phyloP scores from a whole-genome alignment of 805 yeast species.

The Komagataella kurtzmanii region DNA sequence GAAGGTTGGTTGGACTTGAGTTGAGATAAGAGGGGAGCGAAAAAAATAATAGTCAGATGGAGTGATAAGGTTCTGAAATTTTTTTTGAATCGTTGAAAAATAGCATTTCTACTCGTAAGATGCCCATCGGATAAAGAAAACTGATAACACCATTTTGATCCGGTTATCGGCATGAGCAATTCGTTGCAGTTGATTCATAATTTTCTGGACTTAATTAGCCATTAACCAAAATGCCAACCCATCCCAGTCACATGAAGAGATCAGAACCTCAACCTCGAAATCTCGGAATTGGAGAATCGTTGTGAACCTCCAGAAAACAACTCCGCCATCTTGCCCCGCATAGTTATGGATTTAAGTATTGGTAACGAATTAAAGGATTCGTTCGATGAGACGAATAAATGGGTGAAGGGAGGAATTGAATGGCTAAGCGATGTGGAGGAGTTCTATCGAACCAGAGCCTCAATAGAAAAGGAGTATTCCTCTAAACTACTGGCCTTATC shows the following conservation, averaged over 20 bases:
- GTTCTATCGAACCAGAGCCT: constrained; percentile 75
- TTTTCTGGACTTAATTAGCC: background rate
- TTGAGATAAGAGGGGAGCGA: background rate
- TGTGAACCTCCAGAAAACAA: background rate
- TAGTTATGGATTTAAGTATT: constrained; percentile 20
- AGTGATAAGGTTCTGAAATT: background rate
- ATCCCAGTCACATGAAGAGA: background rate
- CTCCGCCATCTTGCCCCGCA: background rate
- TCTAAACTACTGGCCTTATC: constrained; percentile 49
- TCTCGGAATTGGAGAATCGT: background rate
- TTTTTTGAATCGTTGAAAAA: background rate
- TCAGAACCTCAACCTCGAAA: background rate
- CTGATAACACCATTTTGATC: background rate
- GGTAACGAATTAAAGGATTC: constrained; percentile 76
- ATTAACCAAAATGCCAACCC: background rate
- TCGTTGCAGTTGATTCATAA: no score
- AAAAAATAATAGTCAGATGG: background rate
- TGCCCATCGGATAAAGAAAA: background rate
- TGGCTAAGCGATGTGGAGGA: constrained; percentile 72
- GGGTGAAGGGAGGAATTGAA: constrained; percentile 62
- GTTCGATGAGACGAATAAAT: constrained; percentile 60
- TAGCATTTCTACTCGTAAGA: no score
- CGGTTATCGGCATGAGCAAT: no score
- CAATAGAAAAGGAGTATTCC: constrained; percentile 75
- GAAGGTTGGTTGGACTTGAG: background rate